phyloP scores from a whole-genome alignment of 805 yeast species.

The Yueomyces sinensis region DNA sequence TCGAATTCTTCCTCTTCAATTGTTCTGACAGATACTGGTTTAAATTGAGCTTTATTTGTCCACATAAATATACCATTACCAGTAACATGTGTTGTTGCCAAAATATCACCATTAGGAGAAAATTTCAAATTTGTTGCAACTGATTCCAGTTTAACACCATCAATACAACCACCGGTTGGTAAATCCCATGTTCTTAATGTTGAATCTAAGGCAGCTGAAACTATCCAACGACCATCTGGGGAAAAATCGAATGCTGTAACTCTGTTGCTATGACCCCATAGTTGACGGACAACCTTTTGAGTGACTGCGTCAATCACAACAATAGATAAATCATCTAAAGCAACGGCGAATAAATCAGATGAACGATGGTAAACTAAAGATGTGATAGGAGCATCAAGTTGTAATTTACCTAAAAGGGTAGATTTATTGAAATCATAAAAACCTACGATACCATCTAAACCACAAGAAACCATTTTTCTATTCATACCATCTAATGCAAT shows the following conservation, averaged over 20 bases:
- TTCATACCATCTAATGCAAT: conserved; percentile 84
- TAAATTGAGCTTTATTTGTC: conserved; percentile 84
- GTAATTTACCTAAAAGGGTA: conserved; percentile 49
- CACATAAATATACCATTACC: conserved; percentile 86
- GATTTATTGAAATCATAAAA: conserved; percentile 75
- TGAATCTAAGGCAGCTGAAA: conserved; percentile 69
- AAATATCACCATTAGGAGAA: conserved; percentile 77
- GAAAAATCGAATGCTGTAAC: conserved; percentile 82
- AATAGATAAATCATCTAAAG: conserved; percentile 76
- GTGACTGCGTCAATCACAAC: conserved; percentile 75
- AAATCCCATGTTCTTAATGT: conserved; percentile 95
- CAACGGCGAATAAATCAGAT: conserved; percentile 74
- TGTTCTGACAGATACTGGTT: conserved; percentile 59
- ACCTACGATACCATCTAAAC: conserved; percentile 80
- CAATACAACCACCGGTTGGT: conserved; percentile 94
- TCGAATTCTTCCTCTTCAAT: conserved; percentile 66
- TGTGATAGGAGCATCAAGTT: conserved; percentile 67
- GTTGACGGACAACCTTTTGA: conserved; percentile 68
- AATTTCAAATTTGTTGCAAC: conserved; percentile 75
- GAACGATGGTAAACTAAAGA: conserved; percentile 63
- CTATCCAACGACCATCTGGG: conserved; percentile 92
- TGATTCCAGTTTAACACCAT: conserved; percentile 64
- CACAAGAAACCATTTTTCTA: conserved; percentile 70
- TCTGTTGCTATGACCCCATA: conserved; percentile 83
- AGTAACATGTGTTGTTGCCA: conserved; percentile 85